Base-by-base conservation (phyloP, 768 basidiomycete genomes). In the Chlorophyllum brunneum region DNA sequence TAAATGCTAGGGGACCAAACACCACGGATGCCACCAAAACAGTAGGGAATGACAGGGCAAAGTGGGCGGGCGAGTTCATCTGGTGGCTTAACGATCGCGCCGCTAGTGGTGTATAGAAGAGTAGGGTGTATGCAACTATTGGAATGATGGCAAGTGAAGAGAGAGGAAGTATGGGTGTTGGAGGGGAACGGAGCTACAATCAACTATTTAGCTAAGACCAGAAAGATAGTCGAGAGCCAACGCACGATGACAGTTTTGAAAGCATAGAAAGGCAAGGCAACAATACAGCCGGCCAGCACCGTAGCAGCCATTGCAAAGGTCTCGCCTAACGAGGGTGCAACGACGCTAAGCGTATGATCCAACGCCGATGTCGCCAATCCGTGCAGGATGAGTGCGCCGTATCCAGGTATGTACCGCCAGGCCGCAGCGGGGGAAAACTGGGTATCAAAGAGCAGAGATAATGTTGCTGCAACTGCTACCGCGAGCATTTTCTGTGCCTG, bases 191-290 rank as follows among this genome's bases (percentile, higher is more conserved):
- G 18, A 82, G 74, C 81, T 82, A 47, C n/a, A 50, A 38, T 54
- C 16, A 42, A 36, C 15, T 18, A 51, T 9, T 15, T 5, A 7
- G n/a, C n/a, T 13, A 34, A 34, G 11, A 13, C 4, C 10, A 34
- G 11, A 5, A 4, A 13, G n/a, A 34, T 34, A 34, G 22, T 16
- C 31, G 31, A 8, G 13, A 18, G n/a, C 13, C 5, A 5, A 65
- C 82, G 55, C 60, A 88, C 87, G 48, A 87, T 47, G 6, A 84
- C 61, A 50, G 76, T 73, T 60, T 79, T 73, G 60, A 87, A 80
- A 5, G 76, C 58, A 58, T 88, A 89, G 50, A 87, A 75, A 13
- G 85, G 81, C 22, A 88, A 71, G 2, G 79, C 77, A 60, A 88
- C 74, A 26, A 82, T 54, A 29, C 80, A 79, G 20, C 85, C 85